Base-by-base conservation (phyloP, 495 filamentous ascomycete species). In the Aspergillus funiculosus region DNA sequence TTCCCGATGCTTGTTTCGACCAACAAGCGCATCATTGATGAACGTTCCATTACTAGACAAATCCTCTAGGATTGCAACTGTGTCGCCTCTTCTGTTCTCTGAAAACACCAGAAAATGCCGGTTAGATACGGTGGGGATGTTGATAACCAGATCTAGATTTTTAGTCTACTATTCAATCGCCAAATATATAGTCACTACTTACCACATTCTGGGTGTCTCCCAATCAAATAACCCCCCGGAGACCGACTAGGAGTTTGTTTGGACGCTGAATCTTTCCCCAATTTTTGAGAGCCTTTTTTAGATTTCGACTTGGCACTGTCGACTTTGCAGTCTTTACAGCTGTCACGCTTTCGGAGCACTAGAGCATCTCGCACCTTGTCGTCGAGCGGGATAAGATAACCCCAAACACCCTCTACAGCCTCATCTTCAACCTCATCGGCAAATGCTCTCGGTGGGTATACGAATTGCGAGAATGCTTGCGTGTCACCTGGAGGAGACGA, bases 1-100 rank as follows among this genome's bases (percentile, higher is more conserved):
- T 57, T 94, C 86, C 26, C 94, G 80, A 36, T 88, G 77, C 54
- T 94, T 86, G 61, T 97, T 99, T 35, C 92, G 82, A 10, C 91
- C 91, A 25, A 99, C 79, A 24, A 94, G 74, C 3, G 84, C 85
- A 52, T 95, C 87, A 57, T 96, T 96, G 40, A 99, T 83, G 61
- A 88, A 96, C 2, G 94, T 99, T 6, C 92, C 92, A 63, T 99
- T 99, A 59, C 81, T 91, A 14, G 94, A 97, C 11, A 96, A 72
- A 62, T 99, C 92, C 59, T 96, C 91, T 9, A 99, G 54, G 4
- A 96, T 74, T 4, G 89, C 94, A 20, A 94, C 69, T 0, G 79
- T 68, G 46, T 85, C 82, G n/a, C 85, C 85, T 25, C 81, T 81
- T 53, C 81, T 85, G 52, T 87, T 86, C 68, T 97, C 94, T 27